A percentile compares a stretch with the other conserved stretches of the same genome.
Conservation (phyloP, 768 basidiomycete genomes). For the Mycena alexandri region DNA sequence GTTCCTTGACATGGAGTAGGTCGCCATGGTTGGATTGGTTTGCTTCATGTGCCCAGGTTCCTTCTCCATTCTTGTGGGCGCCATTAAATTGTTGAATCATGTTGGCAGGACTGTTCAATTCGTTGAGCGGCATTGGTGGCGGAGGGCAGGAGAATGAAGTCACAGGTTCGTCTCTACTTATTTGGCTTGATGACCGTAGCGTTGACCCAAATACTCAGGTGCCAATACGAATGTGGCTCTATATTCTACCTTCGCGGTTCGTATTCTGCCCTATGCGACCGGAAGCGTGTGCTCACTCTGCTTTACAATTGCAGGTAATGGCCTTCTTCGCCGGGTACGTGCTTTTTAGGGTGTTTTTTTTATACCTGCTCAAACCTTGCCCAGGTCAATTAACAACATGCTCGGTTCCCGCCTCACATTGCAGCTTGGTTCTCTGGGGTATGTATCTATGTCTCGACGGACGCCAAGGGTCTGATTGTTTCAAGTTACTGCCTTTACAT, state of each 20-base stretch:
- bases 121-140: conserved; percentile 82
- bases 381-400: conserved; percentile 82
- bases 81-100: neutral
- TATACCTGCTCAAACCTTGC: neutral
- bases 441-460: conserved; percentile 45
- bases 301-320: conserved; percentile 18
- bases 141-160: conserved; percentile 79
- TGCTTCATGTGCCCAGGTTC: conserved; percentile 62
- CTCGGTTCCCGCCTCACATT: conserved; percentile 84
- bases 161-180: conserved; percentile 51
- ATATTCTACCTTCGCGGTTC: conserved; percentile 66
- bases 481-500: conserved; percentile 65
- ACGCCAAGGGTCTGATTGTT: neutral
- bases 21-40: conserved; percentile 69
- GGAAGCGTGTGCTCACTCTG: conserved; percentile 6
- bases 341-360: neutral
- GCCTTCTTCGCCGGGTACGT: conserved; percentile 82
- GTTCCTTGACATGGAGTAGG: conserved; percentile 37
- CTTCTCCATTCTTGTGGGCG: conserved; percentile 41
- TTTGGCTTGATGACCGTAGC: no score
- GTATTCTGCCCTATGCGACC: conserved; percentile 53
- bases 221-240: conserved; percentile 79
- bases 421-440: conserved; percentile 79
- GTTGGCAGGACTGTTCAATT: conserved; percentile 78
- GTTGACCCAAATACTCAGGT: conserved; percentile 1